Evolutionary conservation across 208 protist species (phyloP).

Genomic region (Vickermania ingenoplastis): DNA sequence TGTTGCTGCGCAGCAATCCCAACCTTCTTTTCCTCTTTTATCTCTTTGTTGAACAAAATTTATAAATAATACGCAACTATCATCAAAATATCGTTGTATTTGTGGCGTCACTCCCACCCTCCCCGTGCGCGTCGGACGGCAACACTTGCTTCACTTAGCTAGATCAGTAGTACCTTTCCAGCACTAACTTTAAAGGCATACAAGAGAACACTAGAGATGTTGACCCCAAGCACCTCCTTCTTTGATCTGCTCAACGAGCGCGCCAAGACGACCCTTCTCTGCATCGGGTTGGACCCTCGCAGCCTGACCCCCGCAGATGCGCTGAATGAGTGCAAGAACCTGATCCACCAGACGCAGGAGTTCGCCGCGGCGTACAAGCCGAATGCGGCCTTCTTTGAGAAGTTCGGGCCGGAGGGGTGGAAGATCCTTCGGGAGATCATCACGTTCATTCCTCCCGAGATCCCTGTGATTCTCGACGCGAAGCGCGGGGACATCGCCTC

Average conservation of each 20-base stretch:
- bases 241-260: slow-evolving; percentile 81
- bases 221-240: slow-evolving; percentile 19
- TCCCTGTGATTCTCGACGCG: slow-evolving; percentile 80
- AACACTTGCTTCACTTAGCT: no score
- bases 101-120: no score
- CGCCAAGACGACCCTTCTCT: slow-evolving; percentile 69
- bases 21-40: no score
- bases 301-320: slow-evolving; percentile 48
- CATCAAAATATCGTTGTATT: no score
- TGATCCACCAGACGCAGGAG: slow-evolving; percentile 70
- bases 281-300: slow-evolving; percentile 80
- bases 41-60: no score
- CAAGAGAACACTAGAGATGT: no score
- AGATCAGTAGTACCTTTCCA: no score
- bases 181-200: no score
- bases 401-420: slow-evolving; percentile 70
- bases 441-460: slow-evolving; percentile 44
- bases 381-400: slow-evolving; percentile 86
- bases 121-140: no score
- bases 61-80: no score
- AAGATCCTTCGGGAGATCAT: slow-evolving; percentile 52
- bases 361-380: slow-evolving; percentile 85
- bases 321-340: slow-evolving; percentile 50
- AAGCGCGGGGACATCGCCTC: slow-evolving; percentile 85
- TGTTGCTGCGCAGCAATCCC: no score